Conservation (phyloP, 2,329 filamentous ascomycete species). For the Fusarium sambucinum region DNA sequence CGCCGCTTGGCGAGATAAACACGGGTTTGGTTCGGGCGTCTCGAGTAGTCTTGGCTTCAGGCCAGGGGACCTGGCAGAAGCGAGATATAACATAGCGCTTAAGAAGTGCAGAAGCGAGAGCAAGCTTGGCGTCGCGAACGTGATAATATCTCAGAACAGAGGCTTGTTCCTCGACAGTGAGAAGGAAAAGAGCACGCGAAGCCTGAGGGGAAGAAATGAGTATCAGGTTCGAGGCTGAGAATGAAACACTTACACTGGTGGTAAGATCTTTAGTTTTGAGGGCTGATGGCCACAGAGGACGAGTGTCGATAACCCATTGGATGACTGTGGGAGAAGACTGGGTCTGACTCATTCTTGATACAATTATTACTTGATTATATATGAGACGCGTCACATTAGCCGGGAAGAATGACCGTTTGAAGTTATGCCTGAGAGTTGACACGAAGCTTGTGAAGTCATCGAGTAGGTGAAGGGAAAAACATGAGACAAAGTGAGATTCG, state of each 20-base stretch:
- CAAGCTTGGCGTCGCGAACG: constrained; percentile 79
- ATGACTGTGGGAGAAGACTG: constrained; percentile 56
- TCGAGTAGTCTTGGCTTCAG: constrained; percentile 66
- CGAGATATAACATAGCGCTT: constrained; percentile 77
- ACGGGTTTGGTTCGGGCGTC: constrained; percentile 67
- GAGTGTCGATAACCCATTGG: constrained; percentile 73
- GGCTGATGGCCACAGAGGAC: constrained; percentile 67
- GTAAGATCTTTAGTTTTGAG: constrained; percentile 62
- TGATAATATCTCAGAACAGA: constrained; percentile 72
- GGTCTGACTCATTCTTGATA: constrained; percentile 26
- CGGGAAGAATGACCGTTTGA: constrained; percentile 9
- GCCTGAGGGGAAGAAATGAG: constrained; percentile 56
- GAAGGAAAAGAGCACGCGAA: constrained; percentile 64
- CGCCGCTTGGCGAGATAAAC: constrained; percentile 62
- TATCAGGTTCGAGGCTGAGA: not conserved
- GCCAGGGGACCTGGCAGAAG: constrained; percentile 71
- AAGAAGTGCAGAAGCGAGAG: constrained; percentile 76
- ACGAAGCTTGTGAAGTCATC: not conserved
- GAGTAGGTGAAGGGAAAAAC: not conserved
- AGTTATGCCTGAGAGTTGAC: not conserved
- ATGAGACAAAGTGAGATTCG: constrained; percentile 41
- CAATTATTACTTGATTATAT: constrained; percentile 1
- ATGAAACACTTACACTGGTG: constrained; percentile 55
- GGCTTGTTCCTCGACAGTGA: constrained; percentile 67
- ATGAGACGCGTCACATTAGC: not conserved